phyloP scores from a whole-genome alignment of 1,284 basidiomycete genomes.

The Microbotryum saponariae region DNA sequence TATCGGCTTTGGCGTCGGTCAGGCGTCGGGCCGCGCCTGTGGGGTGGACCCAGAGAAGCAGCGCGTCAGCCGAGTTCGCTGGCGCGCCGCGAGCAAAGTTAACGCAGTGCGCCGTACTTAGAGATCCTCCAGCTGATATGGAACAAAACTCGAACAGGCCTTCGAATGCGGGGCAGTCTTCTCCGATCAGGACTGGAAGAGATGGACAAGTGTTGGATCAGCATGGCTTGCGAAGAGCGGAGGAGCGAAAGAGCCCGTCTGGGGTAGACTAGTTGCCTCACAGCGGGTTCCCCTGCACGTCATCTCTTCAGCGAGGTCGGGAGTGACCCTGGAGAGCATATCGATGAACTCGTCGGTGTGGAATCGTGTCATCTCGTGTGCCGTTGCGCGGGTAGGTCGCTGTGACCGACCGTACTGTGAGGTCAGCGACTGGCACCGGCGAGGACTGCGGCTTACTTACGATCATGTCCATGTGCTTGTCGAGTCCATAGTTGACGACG shows the following conservation, averaged over 20 bases:
- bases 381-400: constrained; percentile 72
- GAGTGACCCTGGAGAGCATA: constrained; percentile 77
- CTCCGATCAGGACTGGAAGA: constrained; percentile 67
- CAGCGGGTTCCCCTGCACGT: constrained; percentile 76
- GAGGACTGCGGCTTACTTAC: constrained; percentile 46
- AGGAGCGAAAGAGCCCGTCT: background rate
- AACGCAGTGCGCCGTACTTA: constrained; percentile 43
- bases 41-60: background rate
- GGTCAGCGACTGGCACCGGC: background rate
- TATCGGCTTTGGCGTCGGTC: constrained; percentile 74
- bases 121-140: constrained; percentile 89
- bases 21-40: constrained; percentile 74
- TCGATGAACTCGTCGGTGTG: constrained; percentile 98
- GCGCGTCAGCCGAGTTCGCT: background rate
- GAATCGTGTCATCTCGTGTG: constrained; percentile 79
- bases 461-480: constrained; percentile 82
- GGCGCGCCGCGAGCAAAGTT: background rate
- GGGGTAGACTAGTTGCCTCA: constrained; percentile 44
- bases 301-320: constrained; percentile 75
- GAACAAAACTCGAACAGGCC: constrained; percentile 96
- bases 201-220: no score
- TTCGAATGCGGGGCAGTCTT: constrained; percentile 94
- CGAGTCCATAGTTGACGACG: constrained; percentile 80
- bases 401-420: constrained; percentile 38
- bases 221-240: background rate